Base-by-base conservation (phyloP, 331 rosid genomes). In the Spiraea crenata region DNA sequence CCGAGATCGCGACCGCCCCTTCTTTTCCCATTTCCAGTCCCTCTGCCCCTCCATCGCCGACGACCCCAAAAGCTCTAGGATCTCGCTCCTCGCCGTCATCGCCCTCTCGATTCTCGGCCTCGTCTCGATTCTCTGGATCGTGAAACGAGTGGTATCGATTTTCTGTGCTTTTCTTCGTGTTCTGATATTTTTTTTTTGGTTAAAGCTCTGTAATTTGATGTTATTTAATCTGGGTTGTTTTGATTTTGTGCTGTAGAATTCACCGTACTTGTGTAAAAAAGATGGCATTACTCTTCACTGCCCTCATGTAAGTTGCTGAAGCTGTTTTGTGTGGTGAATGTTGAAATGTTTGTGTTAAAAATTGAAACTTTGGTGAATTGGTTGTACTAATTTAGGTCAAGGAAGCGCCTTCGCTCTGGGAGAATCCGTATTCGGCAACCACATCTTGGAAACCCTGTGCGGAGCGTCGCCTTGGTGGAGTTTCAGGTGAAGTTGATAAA, bases 401-500 rank as follows among this genome's bases (percentile, higher is more conserved):
- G 84, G 99, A 95, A 82, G 72, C 87, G 12, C 81, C 90, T 20
- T 95, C 99, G 34, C 97, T 95, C 12, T 95, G 99, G 99, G 96
- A 95, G 82, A 95, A 95, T 85, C 99, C 99, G 38, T 85, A 64
- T 73, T 95, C 98, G 4, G 88, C 99, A 14, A 95, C 99, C 10
- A 89, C 89, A 60, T 95, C 98, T 60, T 95, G 99, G 99, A 95
- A 85, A 85, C 90, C 99, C 25, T 95, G 99, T 70, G 99, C 98
- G 2, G 99, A 95, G 85, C 98, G 95, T 14, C 82, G 84, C n/a
- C 81, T 86, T 70, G 92, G 89, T 77, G 96, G 82, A 38, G 62
- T 95, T 72, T 76, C 90, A 83, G 99, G 99, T 95, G 47, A 55
- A 16, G 66, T 25, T 60, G 38, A 63, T 52, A 19, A 34, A n/a